Conservation (phyloP, 1,139 yeast species). For the Scheffersomyces titani region DNA sequence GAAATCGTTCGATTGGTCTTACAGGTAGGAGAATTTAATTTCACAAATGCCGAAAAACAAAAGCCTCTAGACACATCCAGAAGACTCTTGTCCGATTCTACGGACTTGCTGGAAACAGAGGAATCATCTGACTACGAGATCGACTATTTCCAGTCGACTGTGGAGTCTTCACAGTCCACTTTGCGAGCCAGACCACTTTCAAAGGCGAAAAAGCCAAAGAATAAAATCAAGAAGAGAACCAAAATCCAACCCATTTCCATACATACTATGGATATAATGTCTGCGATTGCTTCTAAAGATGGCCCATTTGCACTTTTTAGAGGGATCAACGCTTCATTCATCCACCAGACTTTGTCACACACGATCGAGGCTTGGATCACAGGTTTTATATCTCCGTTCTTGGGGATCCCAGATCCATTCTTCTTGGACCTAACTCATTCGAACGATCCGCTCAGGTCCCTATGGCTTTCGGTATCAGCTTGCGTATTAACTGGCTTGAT, state of each 20-base stretch:
- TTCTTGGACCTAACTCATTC: slow-evolving; percentile 83
- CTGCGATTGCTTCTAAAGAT: slow-evolving; percentile 69
- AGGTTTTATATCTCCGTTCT: slow-evolving; percentile 78
- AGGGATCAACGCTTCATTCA: slow-evolving; percentile 83
- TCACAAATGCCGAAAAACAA: slow-evolving; percentile 5
- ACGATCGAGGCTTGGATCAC: slow-evolving; percentile 92
- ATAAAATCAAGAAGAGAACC: slow-evolving; percentile 6
- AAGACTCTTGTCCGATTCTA: background rate
- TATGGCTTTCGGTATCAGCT: slow-evolving; percentile 69
- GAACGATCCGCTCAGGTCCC: slow-evolving; percentile 69
- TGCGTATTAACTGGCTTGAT: slow-evolving; percentile 74
- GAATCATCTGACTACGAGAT: slow-evolving; percentile 39
- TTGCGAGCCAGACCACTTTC: background rate
- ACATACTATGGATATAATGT: slow-evolving; percentile 70
- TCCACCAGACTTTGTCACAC: slow-evolving; percentile 71
- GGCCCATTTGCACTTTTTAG: slow-evolving; percentile 86
- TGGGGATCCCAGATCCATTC: slow-evolving; percentile 89
- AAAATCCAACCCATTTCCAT: slow-evolving; percentile 62
- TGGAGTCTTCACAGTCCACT: slow-evolving; percentile 10
- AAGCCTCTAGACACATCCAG: background rate
- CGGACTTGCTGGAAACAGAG: slow-evolving; percentile 24
- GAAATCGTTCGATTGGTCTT: slow-evolving; percentile 77
- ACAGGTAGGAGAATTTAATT: slow-evolving; percentile 71
- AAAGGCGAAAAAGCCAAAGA: slow-evolving; percentile 4
- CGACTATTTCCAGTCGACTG: slow-evolving; percentile 51